Percentiles rank a stretch among this genome's conserved stretches.
Conservation (phyloP, 2,329 filamentous ascomycete species). For the Lithohypha guttulata region DNA sequence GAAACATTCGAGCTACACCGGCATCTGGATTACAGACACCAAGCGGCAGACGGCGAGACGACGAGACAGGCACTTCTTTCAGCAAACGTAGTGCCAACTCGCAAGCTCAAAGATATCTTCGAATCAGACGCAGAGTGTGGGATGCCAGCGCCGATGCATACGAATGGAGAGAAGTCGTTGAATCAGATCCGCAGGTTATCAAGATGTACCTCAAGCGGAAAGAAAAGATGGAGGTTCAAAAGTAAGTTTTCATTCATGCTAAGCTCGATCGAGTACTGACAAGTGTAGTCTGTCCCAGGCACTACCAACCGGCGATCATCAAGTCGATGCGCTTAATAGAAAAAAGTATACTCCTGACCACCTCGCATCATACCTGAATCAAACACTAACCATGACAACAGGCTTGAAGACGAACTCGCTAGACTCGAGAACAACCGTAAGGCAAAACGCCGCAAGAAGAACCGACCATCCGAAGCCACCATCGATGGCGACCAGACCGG, state of each 20-base stretch:
- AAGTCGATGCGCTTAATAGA: conserved; percentile 52
- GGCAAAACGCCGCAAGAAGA: conserved; percentile 32
- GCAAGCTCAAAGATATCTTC: conserved; percentile 42
- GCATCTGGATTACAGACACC: conserved; percentile 53
- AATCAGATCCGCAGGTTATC: conserved; percentile 72
- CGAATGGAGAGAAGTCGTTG: conserved; percentile 48
- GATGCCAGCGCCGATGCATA: conserved; percentile 51
- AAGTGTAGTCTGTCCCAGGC: conserved; percentile 45
- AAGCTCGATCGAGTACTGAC: too few relatives aligned
- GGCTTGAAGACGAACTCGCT: conserved; percentile 54
- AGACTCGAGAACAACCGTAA: conserved; percentile 87
- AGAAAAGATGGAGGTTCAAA: conserved; percentile 58
- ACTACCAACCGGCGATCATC: conserved; percentile 55
- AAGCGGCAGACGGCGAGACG: conserved; percentile 39
- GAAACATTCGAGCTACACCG: conserved; percentile 44
- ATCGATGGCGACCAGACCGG: conserved; percentile 25
- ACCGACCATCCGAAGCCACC: neutral
- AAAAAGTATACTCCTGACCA: conserved; percentile 41
- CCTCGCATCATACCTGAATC: neutral
- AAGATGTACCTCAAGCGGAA: conserved; percentile 75
- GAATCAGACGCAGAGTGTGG: conserved; percentile 57
- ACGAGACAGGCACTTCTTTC: conserved; percentile 73
- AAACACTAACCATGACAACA: conserved; percentile 28
- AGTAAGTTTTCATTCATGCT: too few relatives aligned
- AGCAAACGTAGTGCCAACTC: conserved; percentile 60